Evolutionary conservation across 306 rosid species (phyloP), one percentile per base, ranked within the genome.

Genomic region (Trifolium repens): DNA sequence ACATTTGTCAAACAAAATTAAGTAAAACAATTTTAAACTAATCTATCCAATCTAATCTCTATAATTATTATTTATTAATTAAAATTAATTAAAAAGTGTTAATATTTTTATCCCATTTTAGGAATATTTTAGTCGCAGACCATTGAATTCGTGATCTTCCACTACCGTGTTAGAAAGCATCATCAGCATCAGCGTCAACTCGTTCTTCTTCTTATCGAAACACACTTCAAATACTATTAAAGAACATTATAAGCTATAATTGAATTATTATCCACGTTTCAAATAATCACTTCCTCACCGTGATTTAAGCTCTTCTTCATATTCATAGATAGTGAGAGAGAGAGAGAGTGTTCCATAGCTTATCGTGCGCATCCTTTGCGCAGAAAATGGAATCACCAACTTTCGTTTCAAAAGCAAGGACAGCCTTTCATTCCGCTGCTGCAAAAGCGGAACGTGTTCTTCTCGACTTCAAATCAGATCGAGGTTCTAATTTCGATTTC

Each of bases 371-470:
- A 71, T 30, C 67, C 67, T 10, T 80, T 11, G 80, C 74, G 75
- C 37, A 78, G 85, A 81, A 78, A 74, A 94, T 92, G 99, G 98
- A 96, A 79, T 64, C 87, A 61, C 88, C 89, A 8, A 88, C 99
- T 64, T 89, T 92, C 75, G 96, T 96, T 57, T 96, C 90, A 46
- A 96, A 90, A 89, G 97, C 99, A 64, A 90, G 96, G 91, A 89
- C 86, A 22, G 97, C 98, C 91, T 89, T 96, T 50, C 88, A 90
- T 90, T 96, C 98, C 80, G 98, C 96, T 13, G 99, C 99, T 73
- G 96, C 97, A 15, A 94, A 94, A 90, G 98, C 99, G 96, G 99
- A 92, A 88, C 87, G 96, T 16, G 92, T 92, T 53, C 82, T 91
- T 12, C 69, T 81, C 26, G 97, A 91, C 83, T 92, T 90, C 49